Conservation (phyloP, 768 basidiomycete species). For the Fomitopsis serialis region DNA sequence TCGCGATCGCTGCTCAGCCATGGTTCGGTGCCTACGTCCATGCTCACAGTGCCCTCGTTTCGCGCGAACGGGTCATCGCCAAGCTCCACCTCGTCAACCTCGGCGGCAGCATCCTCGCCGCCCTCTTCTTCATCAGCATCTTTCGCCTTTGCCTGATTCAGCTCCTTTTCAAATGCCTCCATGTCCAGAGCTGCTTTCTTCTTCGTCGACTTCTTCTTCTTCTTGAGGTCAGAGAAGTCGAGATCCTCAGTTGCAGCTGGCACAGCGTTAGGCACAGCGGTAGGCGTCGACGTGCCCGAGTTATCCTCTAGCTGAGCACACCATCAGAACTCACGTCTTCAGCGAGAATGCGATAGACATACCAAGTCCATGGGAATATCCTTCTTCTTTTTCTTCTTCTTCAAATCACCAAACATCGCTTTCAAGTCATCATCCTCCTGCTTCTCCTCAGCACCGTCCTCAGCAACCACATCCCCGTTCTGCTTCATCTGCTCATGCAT, state of each 20-base stretch:
- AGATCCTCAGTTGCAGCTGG: slow-evolving; percentile 59
- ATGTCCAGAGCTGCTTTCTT: slow-evolving; percentile 89
- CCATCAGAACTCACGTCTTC: background rate
- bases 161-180: slow-evolving; percentile 92
- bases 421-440: slow-evolving; percentile 73
- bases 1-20: slow-evolving; percentile 94
- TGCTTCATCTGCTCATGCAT: slow-evolving; percentile 72
- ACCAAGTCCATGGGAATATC: slow-evolving; percentile 83
- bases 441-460: slow-evolving; percentile 35
- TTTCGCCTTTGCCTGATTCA: slow-evolving; percentile 67
- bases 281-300: slow-evolving; percentile 62
- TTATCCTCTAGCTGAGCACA: slow-evolving; percentile 48
- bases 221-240: slow-evolving; percentile 95
- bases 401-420: slow-evolving; percentile 82
- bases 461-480: slow-evolving; percentile 29
- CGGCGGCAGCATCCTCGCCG: slow-evolving; percentile 59
- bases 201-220: slow-evolving; percentile 85
- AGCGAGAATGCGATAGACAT: slow-evolving; percentile 21
- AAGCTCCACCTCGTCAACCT: slow-evolving; percentile 76
- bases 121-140: slow-evolving; percentile 49
- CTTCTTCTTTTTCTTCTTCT: slow-evolving; percentile 88
- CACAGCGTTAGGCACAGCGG: slow-evolving; percentile 35
- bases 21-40: slow-evolving; percentile 75
- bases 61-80: slow-evolving; percentile 86
- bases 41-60: slow-evolving; percentile 44